Evolutionary conservation across 768 basidiomycete species (phyloP), one percentile per base, ranked within the genome.

Genomic region (Austroboletus eburneus): DNA sequence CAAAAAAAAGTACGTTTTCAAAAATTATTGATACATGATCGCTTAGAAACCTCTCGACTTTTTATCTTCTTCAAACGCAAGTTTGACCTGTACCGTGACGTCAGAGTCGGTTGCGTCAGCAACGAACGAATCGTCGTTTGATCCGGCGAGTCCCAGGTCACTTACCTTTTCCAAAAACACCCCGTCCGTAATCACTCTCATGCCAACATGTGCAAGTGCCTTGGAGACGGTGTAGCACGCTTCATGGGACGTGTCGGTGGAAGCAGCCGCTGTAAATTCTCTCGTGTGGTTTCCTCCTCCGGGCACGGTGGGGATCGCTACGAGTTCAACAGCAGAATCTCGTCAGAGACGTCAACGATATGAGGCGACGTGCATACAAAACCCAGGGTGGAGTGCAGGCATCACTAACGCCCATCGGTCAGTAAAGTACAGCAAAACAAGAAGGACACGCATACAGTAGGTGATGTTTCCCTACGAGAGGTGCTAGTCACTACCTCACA

Each of bases 231-330:
- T 74, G 40, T 90, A 64, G 50, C 79, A 81, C 5, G 81, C 84
- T 22, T 79, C 69, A 51, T 91, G 90, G 0, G 87, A 79, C 23
- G 67, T 69, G 3, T 69, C 61, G 0, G 79, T 83, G 0, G 77
- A 72, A 0, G 87, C 87, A 0, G 86, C 69, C 17, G 76, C 65
- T n/a, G 77, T 67, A 59, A 91, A 91, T 12, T 69, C 80, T 2
- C 66, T 68, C 0, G 90, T 91, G 55, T 91, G 90, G 57, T 91
- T 91, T 8, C 87, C 87, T 10, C 87, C 89, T 52, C 80, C 73
- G 0, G 69, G 61, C 18, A 79, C 70, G 0, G 85, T 88, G 3
- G 89, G 90, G 34, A 91, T 91, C 10, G 85, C 88, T 89, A 17
- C 38, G 13, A 29, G 35, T 45, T 43, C 2, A 33, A 34, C n/a